These are phyloP conservation scores for Carex scoparia DNA, from an alignment of 176 grass and related monocot species.

Conservation along the genomic window DNA sequence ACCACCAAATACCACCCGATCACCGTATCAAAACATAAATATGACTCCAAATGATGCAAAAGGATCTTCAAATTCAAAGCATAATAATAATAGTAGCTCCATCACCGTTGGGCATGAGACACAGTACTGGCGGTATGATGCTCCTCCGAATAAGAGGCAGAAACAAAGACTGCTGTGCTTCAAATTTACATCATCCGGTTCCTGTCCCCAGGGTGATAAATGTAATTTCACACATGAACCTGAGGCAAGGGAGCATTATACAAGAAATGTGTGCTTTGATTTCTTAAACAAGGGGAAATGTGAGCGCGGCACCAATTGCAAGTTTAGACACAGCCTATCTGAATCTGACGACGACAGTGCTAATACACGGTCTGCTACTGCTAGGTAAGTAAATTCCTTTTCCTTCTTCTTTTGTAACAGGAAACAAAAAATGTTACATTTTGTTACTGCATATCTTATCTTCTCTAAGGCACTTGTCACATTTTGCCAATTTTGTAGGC, in stretches of 20 bases:
- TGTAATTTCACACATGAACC: conserved; percentile 70
- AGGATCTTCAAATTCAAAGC: conserved; percentile 62
- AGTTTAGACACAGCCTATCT: conserved; percentile 63
- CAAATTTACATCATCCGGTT: conserved; percentile 78
- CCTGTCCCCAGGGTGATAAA: conserved; percentile 49
- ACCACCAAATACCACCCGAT: conserved; percentile 70
- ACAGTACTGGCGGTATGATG: conserved; percentile 96
- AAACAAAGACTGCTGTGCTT: conserved; percentile 59
- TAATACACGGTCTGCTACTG: conserved; percentile 43
- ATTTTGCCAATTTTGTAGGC: conserved; percentile 34
- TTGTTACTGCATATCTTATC: not conserved
- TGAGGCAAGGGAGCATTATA: conserved; percentile 55
- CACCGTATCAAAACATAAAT: conserved; percentile 53
- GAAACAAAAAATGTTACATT: not conserved
- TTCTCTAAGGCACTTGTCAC: not conserved
- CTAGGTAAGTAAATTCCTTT: conserved; percentile 39
- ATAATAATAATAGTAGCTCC: conserved; percentile 17
- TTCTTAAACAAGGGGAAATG: conserved; percentile 94
- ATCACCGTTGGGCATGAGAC: conserved; percentile 30
- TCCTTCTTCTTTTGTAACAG: not conserved
- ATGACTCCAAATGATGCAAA: conserved; percentile 29
- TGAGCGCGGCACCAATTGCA: conserved; percentile 65
- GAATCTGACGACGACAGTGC: conserved; percentile 28
- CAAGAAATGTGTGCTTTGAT: conserved; percentile 89
- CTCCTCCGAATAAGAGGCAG: conserved; percentile 56